Evolutionary conservation across 148 eudicot species (phyloP).

Genomic region (Camellia japonica): DNA sequence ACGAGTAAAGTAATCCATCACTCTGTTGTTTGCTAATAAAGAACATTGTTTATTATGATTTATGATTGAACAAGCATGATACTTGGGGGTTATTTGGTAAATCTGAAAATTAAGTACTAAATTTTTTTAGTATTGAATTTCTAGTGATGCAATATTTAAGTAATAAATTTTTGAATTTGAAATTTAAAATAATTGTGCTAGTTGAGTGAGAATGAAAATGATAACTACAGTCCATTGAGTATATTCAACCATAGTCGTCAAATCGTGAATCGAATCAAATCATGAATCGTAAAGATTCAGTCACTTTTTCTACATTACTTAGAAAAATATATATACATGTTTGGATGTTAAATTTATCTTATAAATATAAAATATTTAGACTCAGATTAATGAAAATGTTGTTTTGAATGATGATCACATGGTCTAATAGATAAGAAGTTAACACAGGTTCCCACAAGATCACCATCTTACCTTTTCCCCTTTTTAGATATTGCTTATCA

Average conservation of each 20-base stretch:
- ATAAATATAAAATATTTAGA: too few species aligned
- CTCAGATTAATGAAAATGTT: too few species aligned
- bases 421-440: too few species aligned
- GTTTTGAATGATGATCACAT: too few species aligned
- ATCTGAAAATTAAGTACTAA: background rate
- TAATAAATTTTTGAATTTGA: background rate
- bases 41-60: background rate
- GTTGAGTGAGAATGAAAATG: background rate
- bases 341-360: too few species aligned
- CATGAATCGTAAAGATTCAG: too few species aligned
- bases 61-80: background rate
- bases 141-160: background rate
- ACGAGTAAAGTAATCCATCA: background rate
- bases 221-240: background rate
- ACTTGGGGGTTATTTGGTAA: background rate
- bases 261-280: too few species aligned
- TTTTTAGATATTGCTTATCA: too few species aligned
- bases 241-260: background rate
- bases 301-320: too few species aligned
- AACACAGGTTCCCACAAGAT: too few species aligned
- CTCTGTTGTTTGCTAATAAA: background rate
- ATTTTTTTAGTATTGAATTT: background rate
- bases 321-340: too few species aligned
- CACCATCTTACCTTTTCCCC: too few species aligned
- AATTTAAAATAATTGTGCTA: background rate